Base-by-base conservation (phyloP, 495 filamentous ascomycete species). In the Aspergillus saccharolyticus region DNA sequence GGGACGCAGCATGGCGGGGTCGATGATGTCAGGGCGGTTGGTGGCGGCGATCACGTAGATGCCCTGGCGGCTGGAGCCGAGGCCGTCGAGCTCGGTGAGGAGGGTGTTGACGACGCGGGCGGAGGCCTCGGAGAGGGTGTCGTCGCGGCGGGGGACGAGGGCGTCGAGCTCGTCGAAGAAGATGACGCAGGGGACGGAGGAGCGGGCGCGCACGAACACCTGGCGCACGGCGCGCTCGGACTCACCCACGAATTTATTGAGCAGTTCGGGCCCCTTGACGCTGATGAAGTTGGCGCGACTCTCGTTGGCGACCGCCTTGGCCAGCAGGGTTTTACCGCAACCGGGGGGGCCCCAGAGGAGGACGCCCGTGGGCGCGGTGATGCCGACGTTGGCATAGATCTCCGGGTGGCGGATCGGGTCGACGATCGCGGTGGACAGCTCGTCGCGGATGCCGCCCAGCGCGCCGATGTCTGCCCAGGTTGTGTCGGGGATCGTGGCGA, bases 101-200 rank as follows among this genome's bases (percentile, higher is more conserved):
- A 98, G 78, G 14, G 94, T 95, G 69, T 97, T 98, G 57, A 98
- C 94, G 18, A 98, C 90, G 44, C 94, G 83, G 10, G 90, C 85
- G 50, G 87, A 89, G 30, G 89, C 85, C 67, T 97, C 91, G 15
- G 86, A 89, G 10, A 90, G 79, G 4, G 84, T 84, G 56, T 90
- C 88, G 63, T 91, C 90, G 44, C 94, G 86, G 42, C 83, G 83
- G 1, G 95, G 93, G 0, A 93, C 91, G 5, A 98, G 78, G 4
- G 94, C 91, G 64, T 98, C 94, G 30, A 98, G 78, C 70, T 98
- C 94, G 71, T 98, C 94, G 69, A 98, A 97, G 81, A 98, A 97
- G 57, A 98, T 85, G 48, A 98, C 89, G 66, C 93, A 97, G 19
- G 94, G 94, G 1, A 94, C 81, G 8, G 85, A 89, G 0, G 88